Evolutionary conservation across 108 stramenopile genomes (phyloP).

Genomic region (Aurantiochytrium sp.): DNA sequence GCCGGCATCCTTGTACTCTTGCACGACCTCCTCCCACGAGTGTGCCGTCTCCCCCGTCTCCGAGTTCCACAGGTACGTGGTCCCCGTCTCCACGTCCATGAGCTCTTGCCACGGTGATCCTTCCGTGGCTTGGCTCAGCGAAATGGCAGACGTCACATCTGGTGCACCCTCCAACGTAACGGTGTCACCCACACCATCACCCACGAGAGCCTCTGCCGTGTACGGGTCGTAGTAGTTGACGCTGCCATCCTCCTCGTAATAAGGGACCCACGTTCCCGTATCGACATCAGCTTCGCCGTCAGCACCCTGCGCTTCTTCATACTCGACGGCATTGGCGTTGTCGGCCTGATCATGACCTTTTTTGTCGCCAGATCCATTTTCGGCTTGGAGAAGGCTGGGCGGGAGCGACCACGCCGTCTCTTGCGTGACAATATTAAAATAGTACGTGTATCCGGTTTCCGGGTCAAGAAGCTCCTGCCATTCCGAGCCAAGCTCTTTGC

Average conservation of each 20-base stretch:
- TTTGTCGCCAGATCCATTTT: not conserved
- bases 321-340: not conserved
- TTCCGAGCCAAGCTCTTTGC: not conserved
- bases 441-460: slow-evolving; percentile 8
- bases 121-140: not conserved
- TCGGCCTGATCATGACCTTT: not conserved
- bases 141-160: not conserved
- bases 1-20: not conserved
- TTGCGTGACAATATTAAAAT: not conserved
- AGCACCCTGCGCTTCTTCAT: not conserved
- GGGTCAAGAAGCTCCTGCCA: slow-evolving; percentile 16
- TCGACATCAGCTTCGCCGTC: not conserved
- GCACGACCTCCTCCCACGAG: not conserved
- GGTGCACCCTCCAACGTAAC: too few species aligned
- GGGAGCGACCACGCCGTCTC: slow-evolving; percentile 8
- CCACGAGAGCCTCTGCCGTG: not conserved
- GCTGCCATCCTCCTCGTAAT: not conserved
- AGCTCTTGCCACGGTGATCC: not conserved
- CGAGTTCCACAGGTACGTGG: not conserved
- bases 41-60: not conserved
- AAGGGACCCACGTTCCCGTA: not conserved
- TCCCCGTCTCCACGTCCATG: not conserved
- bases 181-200: too few species aligned
- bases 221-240: not conserved
- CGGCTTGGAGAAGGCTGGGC: not conserved